A percentile compares a stretch with the other conserved stretches of the same genome.
Evolutionary conservation across 306 rosid genomes (phyloP).

Genomic region (Prunus padus): DNA sequence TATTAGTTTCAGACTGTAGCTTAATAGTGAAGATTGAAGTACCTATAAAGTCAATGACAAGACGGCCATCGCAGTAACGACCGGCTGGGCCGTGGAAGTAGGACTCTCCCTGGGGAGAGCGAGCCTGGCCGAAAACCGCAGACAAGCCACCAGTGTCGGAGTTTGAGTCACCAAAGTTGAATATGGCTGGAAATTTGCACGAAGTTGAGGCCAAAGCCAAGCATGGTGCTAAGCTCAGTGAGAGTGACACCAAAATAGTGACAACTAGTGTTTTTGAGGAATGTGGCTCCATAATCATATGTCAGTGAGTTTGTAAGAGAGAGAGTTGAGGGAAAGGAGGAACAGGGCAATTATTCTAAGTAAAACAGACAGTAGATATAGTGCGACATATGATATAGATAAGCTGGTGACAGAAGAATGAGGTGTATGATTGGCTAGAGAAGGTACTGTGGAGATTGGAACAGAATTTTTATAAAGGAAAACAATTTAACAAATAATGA

Average conservation of each 20-base stretch:
- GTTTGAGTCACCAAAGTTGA: conserved; percentile 88
- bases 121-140: conserved; percentile 80
- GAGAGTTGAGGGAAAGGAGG: too few species aligned
- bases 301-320: too few species aligned
- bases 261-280: conserved; percentile 7
- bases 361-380: too few species aligned
- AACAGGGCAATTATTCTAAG: too few species aligned
- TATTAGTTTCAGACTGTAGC: background rate
- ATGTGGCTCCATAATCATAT: conserved; percentile 21
- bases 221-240: background rate
- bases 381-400: too few species aligned
- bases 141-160: conserved; percentile 96
- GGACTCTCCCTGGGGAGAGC: conserved; percentile 64
- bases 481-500: too few species aligned
- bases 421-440: background rate
- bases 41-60: conserved; percentile 76
- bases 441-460: background rate
- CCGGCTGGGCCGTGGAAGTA: conserved; percentile 53
- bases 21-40: background rate
- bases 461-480: too few species aligned
- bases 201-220: conserved; percentile 7
- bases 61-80: conserved; percentile 84
- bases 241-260: conserved; percentile 26
- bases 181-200: conserved; percentile 76
- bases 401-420: too few species aligned